These are phyloP conservation scores for Phtheirospermum japonicum DNA, from an alignment of 257 asterid species.

Conservation along the genomic window DNA sequence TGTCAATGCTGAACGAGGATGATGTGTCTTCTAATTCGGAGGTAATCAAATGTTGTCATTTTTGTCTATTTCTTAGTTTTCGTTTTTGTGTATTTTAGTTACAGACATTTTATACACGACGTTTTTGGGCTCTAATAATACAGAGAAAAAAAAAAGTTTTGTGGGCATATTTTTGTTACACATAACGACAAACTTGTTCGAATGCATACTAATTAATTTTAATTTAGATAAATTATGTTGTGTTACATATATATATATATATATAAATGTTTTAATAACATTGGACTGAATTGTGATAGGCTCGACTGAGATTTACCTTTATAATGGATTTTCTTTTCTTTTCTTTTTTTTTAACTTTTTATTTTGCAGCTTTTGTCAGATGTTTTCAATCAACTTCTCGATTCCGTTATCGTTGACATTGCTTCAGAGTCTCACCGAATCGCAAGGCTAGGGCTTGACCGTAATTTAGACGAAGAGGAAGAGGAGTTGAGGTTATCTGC, in stretches of 20 bases:
- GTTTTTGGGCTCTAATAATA: background rate
- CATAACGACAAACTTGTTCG: background rate
- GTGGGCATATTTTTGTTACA: too few species aligned
- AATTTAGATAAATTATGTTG: too few species aligned
- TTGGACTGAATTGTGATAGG: background rate
- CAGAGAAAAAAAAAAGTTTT: too few species aligned
- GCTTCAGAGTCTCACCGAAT: conserved; percentile 96
- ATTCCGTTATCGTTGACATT: conserved; percentile 74
- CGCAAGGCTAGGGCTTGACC: conserved; percentile 84
- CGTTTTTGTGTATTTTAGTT: conserved; percentile 5
- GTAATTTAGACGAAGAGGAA: conserved; percentile 70
- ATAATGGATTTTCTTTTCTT: background rate
- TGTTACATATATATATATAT: too few species aligned
- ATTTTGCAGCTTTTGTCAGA: conserved; percentile 59
- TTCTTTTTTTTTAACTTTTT: background rate
- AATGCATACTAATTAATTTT: background rate
- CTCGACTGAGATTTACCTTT: conserved; percentile 10
- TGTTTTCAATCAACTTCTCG: conserved; percentile 63
- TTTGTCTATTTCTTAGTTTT: background rate
- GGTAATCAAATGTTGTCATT: conserved; percentile 36
- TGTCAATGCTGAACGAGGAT: conserved; percentile 20
- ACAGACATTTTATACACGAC: background rate
- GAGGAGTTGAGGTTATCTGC: conserved; percentile 85
- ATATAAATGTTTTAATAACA: too few species aligned
- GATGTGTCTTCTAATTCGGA: conserved; percentile 42